Conservation (phyloP, 2,329 filamentous ascomycete species). For the Fusarium multiceps region DNA sequence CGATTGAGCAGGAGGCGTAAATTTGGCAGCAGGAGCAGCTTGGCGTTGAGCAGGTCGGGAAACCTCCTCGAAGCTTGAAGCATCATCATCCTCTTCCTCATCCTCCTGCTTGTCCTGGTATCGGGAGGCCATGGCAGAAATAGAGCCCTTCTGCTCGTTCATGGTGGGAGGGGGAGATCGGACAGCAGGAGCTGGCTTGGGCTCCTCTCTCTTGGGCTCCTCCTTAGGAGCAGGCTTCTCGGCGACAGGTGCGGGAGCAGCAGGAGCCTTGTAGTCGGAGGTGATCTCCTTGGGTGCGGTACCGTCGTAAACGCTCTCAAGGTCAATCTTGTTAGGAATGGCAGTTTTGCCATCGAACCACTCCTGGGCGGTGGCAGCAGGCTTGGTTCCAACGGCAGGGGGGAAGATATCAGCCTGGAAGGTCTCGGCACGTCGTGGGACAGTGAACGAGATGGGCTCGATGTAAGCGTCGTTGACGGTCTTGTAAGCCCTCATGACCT, state of each 20-base stretch:
- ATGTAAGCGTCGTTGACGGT: constrained; percentile 95
- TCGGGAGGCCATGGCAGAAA: constrained; percentile 85
- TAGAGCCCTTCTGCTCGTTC: constrained; percentile 87
- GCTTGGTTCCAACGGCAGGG: constrained; percentile 81
- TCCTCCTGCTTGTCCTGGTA: constrained; percentile 80
- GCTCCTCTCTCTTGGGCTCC: constrained; percentile 66
- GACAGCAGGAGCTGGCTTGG: constrained; percentile 59
- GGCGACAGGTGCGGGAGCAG: constrained; percentile 56
- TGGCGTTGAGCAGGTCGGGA: constrained; percentile 77
- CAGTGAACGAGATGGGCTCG: constrained; percentile 97
- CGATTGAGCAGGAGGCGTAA: constrained; percentile 50
- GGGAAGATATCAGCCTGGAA: constrained; percentile 99
- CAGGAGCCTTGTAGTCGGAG: constrained; percentile 71
- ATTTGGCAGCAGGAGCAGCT: constrained; percentile 56
- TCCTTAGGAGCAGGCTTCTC: constrained; percentile 53
- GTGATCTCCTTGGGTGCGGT: constrained; percentile 81
- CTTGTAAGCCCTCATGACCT: constrained; percentile 96
- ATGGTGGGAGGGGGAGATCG: constrained; percentile 72
- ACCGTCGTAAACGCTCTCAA: constrained; percentile 92
- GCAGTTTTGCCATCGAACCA: constrained; percentile 89
- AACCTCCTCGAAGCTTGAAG: constrained; percentile 89
- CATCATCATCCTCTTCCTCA: constrained; percentile 72
- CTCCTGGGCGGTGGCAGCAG: constrained; percentile 81
- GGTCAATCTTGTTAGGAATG: constrained; percentile 89
- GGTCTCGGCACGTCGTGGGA: constrained; percentile 89